Evolutionary conservation across 1,139 yeast species (phyloP).

Genomic region (Suhomyces panamericanus): DNA sequence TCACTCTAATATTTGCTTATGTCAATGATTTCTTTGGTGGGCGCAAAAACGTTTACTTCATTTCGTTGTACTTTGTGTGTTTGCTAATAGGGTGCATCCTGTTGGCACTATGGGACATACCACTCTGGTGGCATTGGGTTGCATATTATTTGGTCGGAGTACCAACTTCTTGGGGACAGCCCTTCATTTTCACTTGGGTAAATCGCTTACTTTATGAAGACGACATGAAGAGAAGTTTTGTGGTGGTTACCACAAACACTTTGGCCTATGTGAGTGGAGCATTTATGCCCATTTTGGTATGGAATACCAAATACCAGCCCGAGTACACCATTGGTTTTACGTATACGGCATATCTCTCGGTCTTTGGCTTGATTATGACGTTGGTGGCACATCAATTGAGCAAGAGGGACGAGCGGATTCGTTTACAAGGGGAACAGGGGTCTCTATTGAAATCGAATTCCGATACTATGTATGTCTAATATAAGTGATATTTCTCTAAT

Average conservation of each 20-base stretch:
- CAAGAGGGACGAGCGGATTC: conserved; percentile 11
- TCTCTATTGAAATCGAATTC: background rate
- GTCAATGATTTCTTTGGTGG: conserved; percentile 19
- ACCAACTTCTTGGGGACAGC: conserved; percentile 35
- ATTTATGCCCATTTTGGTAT: conserved; percentile 35
- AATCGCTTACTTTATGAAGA: conserved; percentile 46
- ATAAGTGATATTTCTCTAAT: background rate
- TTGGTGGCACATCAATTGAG: conserved; percentile 13
- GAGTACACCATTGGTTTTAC: conserved; percentile 49
- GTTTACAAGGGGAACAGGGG: background rate
- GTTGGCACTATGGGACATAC: conserved; percentile 19
- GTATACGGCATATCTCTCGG: conserved; percentile 46
- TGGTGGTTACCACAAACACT: conserved; percentile 51
- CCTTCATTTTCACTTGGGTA: conserved; percentile 57
- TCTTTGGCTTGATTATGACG: conserved; percentile 44
- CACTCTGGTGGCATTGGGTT: conserved; percentile 19
- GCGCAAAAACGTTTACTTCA: conserved; percentile 14
- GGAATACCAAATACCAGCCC: conserved; percentile 50
- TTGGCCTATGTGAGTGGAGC: conserved; percentile 55
- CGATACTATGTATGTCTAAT: background rate
- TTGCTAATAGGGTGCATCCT: conserved; percentile 16
- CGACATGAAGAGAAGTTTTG: conserved; percentile 51
- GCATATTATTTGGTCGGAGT: conserved; percentile 17
- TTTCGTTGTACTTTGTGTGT: conserved; percentile 14
- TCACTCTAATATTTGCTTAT: conserved; percentile 17